Base-by-base conservation (phyloP, 441 rosid genomes). In the Raphanus hybrid region DNA sequence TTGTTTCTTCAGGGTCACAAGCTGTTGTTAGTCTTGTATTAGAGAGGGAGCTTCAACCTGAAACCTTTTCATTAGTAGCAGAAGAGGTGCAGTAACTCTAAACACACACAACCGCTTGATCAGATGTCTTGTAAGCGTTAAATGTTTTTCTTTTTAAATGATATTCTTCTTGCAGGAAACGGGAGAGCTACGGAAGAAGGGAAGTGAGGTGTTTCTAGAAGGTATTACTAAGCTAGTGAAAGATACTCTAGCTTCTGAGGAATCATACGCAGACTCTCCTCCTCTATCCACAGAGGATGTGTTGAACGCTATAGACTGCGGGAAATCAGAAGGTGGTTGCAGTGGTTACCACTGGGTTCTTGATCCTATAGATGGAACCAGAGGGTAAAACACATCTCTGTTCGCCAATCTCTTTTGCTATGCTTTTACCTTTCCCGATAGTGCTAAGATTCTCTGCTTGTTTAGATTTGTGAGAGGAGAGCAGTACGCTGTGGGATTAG, bases 311-410 rank as follows among this genome's bases (percentile, higher is more conserved):
- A 96, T 96, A 78, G 98, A 96, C 68, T 60, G 81, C 27, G 97
- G 99, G 66, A 88, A 84, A 82, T 91, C 97, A 72, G 92, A 92
- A 85, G 99, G 99, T 57, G 97, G 99, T 80, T 71, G 90, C 67
- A 77, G 52, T n/a, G 98, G 98, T 58, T 84, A 85, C 68, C 99
- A 96, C 64, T 96, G 99, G 99, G 91, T 96, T 82, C 87, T 96
- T 81, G 99, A 96, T 76, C 99, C 99, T 50, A 91, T 96, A 61
- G 99, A 96, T 75, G 98, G 99, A 48, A 96, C 99, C 67, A 96
- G 85, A 89, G 99, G 99, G 99, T 3, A 75, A 75, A 89, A 2
- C 63, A 69, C 27, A 58, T 67, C 41, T 65, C 64, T 50, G 35
- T 11, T 0, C 9, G 43, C 54, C 23, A 52, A 6, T 15, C 16